Conservation (phyloP, 129 eudicot species). For the Heracleum sosnowskyi region DNA sequence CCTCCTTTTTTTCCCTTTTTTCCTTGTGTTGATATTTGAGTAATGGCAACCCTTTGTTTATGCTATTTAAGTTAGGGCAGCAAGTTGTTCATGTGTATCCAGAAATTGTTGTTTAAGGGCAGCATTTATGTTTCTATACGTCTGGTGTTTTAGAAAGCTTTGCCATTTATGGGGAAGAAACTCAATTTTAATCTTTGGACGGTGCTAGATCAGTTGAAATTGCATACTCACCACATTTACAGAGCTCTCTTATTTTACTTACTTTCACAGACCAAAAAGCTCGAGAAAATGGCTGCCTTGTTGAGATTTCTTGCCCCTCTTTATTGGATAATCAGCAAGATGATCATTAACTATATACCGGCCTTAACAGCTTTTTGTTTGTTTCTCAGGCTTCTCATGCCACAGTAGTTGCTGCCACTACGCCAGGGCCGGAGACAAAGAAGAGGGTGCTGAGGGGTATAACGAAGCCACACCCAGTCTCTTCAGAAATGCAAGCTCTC, state of each 20-base stretch:
- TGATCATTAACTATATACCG: neutral
- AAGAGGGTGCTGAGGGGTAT: conserved; percentile 31
- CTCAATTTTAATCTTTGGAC: neutral
- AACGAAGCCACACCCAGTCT: conserved; percentile 46
- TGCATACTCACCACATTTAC: neutral
- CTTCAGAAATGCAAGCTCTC: conserved; percentile 55
- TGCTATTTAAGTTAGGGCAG: neutral
- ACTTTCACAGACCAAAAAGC: neutral
- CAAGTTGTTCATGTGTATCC: neutral
- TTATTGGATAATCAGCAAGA: neutral
- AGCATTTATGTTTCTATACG: neutral
- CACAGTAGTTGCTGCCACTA: conserved; percentile 14
- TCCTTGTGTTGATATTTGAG: neutral
- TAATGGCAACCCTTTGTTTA: neutral
- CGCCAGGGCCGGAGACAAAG: conserved; percentile 41
- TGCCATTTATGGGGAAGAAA: neutral
- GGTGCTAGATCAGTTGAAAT: neutral
- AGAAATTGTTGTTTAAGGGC: neutral
- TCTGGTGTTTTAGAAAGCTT: neutral
- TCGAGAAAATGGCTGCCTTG: neutral
- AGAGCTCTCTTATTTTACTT: neutral
- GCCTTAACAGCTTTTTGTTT: neutral
- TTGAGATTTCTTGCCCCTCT: neutral
- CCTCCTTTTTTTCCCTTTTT: neutral
- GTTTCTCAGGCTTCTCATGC: neutral